Base-by-base conservation (phyloP, 169 alveolate genomes). In the Cyclospora cayetanensis region DNA sequence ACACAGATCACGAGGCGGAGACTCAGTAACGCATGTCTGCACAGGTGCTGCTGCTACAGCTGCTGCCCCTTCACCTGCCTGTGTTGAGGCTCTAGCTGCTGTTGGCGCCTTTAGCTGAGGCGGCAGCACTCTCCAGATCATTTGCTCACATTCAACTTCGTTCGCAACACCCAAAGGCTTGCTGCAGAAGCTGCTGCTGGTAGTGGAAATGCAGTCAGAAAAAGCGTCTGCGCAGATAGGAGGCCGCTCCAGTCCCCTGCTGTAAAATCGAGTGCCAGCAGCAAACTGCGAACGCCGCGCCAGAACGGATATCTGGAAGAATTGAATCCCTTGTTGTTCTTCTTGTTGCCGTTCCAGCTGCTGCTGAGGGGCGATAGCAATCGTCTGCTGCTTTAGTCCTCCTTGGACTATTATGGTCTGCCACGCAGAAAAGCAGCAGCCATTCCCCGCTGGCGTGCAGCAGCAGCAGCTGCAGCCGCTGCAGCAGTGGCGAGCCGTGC, bases 81-180 rank as follows among this genome's bases (percentile, higher is more conserved):
- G 31, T n/a, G 43, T 25, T 43, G 68, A 41, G 41, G 43, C 66
- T n/a, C 68, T 5, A 5, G 68, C 46, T 43, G 66, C 86, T 42
- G 66, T 43, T 42, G 68, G 50, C 25, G 2, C 27, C 11, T 63
- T 12, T 39, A 9, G 9, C 27, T 4, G 68, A 11, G 86, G 86
- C 15, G 86, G 86, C 86, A 76, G 68, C 68, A 82, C 77, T 3
- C 86, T 20, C 92, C 92, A 95, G 9, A 97, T 91, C n/a, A 98
- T 85, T 37, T 98, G 97, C 92, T 99, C 99, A 4, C 99, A 97
- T 93, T 98, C 99, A 5, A 98, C 99, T 74, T 97, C 98, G 95
- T 99, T 99, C 0, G 99, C 97, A 34, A 95, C 96, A 89, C 79
- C 85, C 37, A 74, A 37, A 27, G 65, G 60, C 72, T 15, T 22